phyloP scores from a whole-genome alignment of 192 early-diverging fungal species.

The Coemansia umbellata region DNA sequence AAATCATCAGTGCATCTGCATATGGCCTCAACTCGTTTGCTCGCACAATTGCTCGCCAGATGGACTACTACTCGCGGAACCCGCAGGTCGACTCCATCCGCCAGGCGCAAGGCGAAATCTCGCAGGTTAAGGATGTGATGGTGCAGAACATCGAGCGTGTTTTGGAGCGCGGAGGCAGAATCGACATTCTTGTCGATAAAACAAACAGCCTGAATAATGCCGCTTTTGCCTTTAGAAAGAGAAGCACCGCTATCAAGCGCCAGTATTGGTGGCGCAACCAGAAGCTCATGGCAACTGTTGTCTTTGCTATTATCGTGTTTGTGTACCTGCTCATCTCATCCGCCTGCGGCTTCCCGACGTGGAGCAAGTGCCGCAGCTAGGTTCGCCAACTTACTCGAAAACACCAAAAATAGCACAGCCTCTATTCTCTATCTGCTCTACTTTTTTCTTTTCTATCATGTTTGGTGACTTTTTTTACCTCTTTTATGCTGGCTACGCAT shows the following conservation, averaged over 20 bases:
- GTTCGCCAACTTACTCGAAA: too few relatives aligned
- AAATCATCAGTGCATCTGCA: conserved; percentile 56
- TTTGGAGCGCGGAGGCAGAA: conserved; percentile 81
- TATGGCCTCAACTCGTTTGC: conserved; percentile 84
- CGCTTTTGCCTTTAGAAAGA: conserved; percentile 86
- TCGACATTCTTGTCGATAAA: conserved; percentile 88
- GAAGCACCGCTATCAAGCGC: conserved; percentile 77
- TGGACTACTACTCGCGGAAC: conserved; percentile 78
- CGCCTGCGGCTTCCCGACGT: conserved; percentile 78
- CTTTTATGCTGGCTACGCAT: too few relatives aligned
- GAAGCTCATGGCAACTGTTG: conserved; percentile 71
- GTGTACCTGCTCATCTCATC: conserved; percentile 70
- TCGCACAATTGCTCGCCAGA: conserved; percentile 71
- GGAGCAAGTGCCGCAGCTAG: conserved; percentile 49
- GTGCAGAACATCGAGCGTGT: conserved; percentile 91
- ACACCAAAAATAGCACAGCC: too few relatives aligned
- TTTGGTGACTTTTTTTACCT: background rate
- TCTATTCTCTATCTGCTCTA: too few relatives aligned
- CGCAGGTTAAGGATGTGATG: conserved; percentile 94
- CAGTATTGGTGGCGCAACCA: conserved; percentile 96
- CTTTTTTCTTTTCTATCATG: background rate
- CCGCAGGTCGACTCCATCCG: conserved; percentile 70
- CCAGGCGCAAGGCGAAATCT: conserved; percentile 85
- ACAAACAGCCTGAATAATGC: conserved; percentile 82
- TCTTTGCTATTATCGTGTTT: conserved; percentile 58